Evolutionary conservation across 2,329 filamentous ascomycete species (phyloP), one percentile per base, ranked within the genome.

Genomic region (Camptophora hylomeconis): DNA sequence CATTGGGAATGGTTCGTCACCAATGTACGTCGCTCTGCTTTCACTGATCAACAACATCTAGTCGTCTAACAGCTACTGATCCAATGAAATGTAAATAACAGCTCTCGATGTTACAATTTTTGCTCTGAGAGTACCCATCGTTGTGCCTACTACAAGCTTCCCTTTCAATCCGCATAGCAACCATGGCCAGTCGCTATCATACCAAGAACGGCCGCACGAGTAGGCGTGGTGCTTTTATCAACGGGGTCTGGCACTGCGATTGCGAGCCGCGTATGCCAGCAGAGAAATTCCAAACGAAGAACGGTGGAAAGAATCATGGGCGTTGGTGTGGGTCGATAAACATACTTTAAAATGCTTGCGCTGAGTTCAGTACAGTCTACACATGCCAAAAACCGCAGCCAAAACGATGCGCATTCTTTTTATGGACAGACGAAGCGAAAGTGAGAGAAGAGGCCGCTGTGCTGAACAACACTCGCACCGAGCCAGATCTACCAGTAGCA

Each of bases 351-450:
- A n/a, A n/a, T n/a, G n/a, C n/a, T n/a, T n/a, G n/a, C n/a, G n/a
- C n/a, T n/a, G n/a, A n/a, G n/a, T n/a, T n/a, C n/a, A n/a, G n/a
- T n/a, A 7, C 29, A 61, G 58, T 75, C 48, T 72, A 70, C 40
- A 67, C 62, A 3, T 76, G 71, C 42, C 66, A 71, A 39, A 59
- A 61, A 40, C 51, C 54, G 18, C 51, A 58, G 29, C 44, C 51
- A 3, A 51, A 60, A 24, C 53, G 59, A 21, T 76, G 72, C 44
- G 56, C 53, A 4, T 75, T 75, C 54, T 76, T 75, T 33, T 55
- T 75, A 0, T 76, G 70, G 71, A 59, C 65, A 9, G 60, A 65
- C 30, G 67, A 73, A 31, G 71, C 71, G 9, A 58, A 65, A 38
- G 38, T 52, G n/a, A 55, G 71, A 12, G 65, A 69, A 46, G 59